Conservation (phyloP, 2,329 filamentous ascomycete species). For the Biscogniauxia marginata region DNA sequence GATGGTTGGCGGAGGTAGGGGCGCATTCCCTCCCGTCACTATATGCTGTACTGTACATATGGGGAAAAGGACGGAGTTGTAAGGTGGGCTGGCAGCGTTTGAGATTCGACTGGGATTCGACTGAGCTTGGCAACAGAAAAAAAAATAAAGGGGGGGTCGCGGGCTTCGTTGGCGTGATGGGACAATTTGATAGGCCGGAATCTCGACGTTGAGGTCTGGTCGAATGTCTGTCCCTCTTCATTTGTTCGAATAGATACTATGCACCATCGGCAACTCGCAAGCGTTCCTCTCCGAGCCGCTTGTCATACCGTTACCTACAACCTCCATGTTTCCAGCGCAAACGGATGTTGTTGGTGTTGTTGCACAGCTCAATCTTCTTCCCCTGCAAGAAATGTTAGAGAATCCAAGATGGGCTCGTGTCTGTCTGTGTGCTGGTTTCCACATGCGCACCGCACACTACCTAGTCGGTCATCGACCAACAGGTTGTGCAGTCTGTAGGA, state of each 20-base stretch:
- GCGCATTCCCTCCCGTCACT: not conserved
- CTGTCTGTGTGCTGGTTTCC: not conserved
- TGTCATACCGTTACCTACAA: not conserved
- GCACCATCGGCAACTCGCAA: not conserved
- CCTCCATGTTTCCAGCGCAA: not conserved
- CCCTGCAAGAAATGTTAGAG: not conserved
- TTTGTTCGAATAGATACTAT: too few species aligned
- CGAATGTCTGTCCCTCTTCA: not conserved
- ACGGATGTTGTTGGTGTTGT: not conserved
- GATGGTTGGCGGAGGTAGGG: constrained; percentile 12
- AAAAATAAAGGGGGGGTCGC: constrained; percentile 13
- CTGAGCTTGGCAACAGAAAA: constrained; percentile 11
- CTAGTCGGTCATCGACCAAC: too few species aligned
- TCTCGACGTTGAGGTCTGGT: not conserved
- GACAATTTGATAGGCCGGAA: not conserved
- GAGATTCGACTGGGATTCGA: constrained; percentile 21
- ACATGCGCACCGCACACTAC: not conserved
- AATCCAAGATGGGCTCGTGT: not conserved
- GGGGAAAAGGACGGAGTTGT: constrained; percentile 19
- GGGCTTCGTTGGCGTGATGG: constrained; percentile 1
- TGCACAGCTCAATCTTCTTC: not conserved
- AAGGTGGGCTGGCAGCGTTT: constrained; percentile 19
- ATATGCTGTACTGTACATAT: constrained; percentile 9
- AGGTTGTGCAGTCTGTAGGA: too few species aligned
- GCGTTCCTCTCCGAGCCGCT: not conserved